Evolutionary conservation across 768 basidiomycete species (phyloP), one percentile per base, ranked within the genome.

Genomic region (Trametes cinnabarina): DNA sequence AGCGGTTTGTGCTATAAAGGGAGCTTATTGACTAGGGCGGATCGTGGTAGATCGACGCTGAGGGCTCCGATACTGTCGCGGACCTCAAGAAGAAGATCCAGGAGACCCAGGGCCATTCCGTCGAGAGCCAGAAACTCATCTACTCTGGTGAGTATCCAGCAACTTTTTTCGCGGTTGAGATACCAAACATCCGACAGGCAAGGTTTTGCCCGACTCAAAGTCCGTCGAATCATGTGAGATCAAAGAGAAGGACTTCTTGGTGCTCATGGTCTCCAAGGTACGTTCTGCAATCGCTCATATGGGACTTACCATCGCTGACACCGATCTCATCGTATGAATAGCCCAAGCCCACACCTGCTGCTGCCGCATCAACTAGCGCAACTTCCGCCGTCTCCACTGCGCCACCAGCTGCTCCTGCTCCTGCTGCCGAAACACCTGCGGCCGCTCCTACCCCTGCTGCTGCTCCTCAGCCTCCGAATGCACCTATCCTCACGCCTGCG

Each of bases 251-350:
- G 96, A 97, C 72, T 99, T 99, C 77, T 77, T 98, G 59, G 97
- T 99, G n/a, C 84, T 99, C 41, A 99, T 98, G 96, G 92, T 98
- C 32, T 84, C 94, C 49, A 98, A 97, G 85, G 95, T 95, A 61
- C 49, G 76, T 66, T 22, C 17, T 15, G 32, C 12, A 17, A 4
- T 28, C 15, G 39, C 14, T 50, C 35, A 22, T 14, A 17, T 32
- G 54, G 64, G 23, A 65, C 6, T 10, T 17, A 11, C 44, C 53
- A 32, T 49, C 12, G 28, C 40, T n/a, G 15, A 30, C 14, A 4
- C 30, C 30, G 5, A 39, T 39, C 8, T 34, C 14, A n/a, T 15
- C 20, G 14, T 44, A 14, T 25, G 30, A 7, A 10, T 30, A 88
- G 86, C 86, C 83, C 37, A 88, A 86, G 65, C 74, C 83, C 8